phyloP scores from a whole-genome alignment of 2,329 filamentous ascomycete species.

The Fusarium staphyleae region DNA sequence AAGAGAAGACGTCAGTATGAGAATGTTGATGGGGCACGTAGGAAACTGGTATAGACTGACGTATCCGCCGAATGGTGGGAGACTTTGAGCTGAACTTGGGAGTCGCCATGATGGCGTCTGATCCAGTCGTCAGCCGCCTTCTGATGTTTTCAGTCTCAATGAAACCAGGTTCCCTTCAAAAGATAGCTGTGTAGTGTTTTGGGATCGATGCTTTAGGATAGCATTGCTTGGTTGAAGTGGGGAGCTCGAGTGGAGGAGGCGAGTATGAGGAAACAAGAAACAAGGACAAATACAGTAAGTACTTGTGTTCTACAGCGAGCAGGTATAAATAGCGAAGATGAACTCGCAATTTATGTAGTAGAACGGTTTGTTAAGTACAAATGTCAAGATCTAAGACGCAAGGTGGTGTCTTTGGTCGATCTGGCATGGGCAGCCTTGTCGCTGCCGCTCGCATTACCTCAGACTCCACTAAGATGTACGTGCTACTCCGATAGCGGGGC shows the following conservation, averaged over 20 bases:
- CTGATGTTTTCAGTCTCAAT: background rate
- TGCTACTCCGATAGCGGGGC: constrained; percentile 1
- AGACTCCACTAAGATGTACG: constrained; percentile 23
- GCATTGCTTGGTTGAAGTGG: constrained; percentile 17
- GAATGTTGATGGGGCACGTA: background rate
- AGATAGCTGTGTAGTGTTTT: background rate
- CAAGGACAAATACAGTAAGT: background rate
- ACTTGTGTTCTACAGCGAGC: too few relatives aligned
- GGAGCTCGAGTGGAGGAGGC: constrained; percentile 5
- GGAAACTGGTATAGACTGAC: constrained; percentile 55
- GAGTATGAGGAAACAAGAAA: background rate
- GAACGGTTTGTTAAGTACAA: too few relatives aligned
- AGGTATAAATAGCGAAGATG: background rate
- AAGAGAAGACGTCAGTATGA: background rate
- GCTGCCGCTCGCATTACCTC: constrained; percentile 11
- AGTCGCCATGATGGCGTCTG: constrained; percentile 46
- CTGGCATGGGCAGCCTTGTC: constrained; percentile 12
- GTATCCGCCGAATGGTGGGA: constrained; percentile 84
- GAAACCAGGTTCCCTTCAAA: background rate
- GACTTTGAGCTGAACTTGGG: constrained; percentile 74
- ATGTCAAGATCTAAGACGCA: constrained; percentile 17
- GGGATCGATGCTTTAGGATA: constrained; percentile 5
- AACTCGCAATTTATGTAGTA: background rate
- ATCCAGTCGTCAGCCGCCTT: background rate
- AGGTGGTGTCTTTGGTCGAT: constrained; percentile 30